Evolutionary conservation across 257 asterid genomes (phyloP), one percentile per base, ranked within the genome.

Genomic region (Cinchona pubescens): DNA sequence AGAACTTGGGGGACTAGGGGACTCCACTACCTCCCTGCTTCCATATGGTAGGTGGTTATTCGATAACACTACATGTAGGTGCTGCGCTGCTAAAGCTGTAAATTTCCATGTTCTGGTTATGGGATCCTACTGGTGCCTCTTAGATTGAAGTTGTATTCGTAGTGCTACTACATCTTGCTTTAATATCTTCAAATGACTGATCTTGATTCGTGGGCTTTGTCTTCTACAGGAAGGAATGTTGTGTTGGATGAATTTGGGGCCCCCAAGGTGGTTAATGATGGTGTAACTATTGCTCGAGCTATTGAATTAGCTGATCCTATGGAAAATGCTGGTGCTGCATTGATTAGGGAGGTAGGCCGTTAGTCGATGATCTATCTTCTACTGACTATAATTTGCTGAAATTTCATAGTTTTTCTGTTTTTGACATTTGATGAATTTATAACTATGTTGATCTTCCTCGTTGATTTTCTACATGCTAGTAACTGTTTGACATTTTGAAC

Each of bases 251-350:
- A 95, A 77, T 92, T 62, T 73, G 99, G 99, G 2, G 42, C 92
- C 74, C 97, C 98, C 10, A 92, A 88, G 89, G 99, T 92, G 69
- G 97, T 92, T 59, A 90, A 92, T 63, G 96, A 90, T 68, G 97
- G 99, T 2, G 96, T 92, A 43, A 92, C 97, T 56, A 94, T 94
- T 75, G 99, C 97, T 32, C 83, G 98, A 45, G 99, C 97, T 42
- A 92, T 94, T 2, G 99, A 94, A 83, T 80, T 94, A 81, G 87
- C 96, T 70, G 89, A 94, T 80, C 86, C 98, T 1, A 94, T 91
- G 99, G 99, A 94, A 79, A 94, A 94, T 74, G 99, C 98, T 34
- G 99, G 99, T 59, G 99, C 98, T 65, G 92, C 97, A 55, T 82
- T 92, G 76, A 94, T 94, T 80, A 90, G 99, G 81, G 99, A 94